These are phyloP conservation scores for Heliamphora exappendiculata DNA, from an alignment of 148 eudicot species.

Conservation along the genomic window DNA sequence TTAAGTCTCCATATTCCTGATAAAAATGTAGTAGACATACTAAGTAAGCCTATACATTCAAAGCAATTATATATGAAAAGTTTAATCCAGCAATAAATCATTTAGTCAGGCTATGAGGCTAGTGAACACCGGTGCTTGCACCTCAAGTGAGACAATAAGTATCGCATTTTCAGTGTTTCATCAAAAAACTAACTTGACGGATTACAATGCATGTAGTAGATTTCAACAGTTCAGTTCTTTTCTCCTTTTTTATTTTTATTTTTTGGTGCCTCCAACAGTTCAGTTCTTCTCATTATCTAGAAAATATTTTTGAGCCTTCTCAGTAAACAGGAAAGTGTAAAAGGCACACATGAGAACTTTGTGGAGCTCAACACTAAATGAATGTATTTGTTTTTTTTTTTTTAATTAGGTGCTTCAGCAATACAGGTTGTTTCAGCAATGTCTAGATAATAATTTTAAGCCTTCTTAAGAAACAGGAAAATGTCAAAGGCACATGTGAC, in stretches of 20 bases:
- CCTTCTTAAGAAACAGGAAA: too few species aligned
- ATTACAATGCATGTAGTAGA: background rate
- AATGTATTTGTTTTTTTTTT: too few species aligned
- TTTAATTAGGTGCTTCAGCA: too few species aligned
- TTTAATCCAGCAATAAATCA: background rate
- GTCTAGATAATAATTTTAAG: too few species aligned
- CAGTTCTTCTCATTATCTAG: background rate
- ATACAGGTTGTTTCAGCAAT: too few species aligned
- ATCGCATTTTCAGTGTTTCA: background rate
- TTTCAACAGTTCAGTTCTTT: background rate
- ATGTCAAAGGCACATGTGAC: too few species aligned
- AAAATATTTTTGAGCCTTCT: background rate
- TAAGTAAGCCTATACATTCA: background rate
- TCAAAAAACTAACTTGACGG: background rate
- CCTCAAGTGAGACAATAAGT: background rate
- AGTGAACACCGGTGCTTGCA: background rate
- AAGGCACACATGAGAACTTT: too few species aligned
- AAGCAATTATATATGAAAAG: background rate
- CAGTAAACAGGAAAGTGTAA: background rate
- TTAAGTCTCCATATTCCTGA: constrained; percentile 4
- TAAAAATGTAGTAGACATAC: background rate
- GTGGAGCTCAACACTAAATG: too few species aligned
- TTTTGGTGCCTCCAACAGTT: too few species aligned
- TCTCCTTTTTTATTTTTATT: too few species aligned
- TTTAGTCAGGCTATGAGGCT: background rate